A percentile compares a stretch with the other conserved stretches of the same genome.
Conservation (phyloP, 805 yeast species). For the Komagataella ulmi region DNA sequence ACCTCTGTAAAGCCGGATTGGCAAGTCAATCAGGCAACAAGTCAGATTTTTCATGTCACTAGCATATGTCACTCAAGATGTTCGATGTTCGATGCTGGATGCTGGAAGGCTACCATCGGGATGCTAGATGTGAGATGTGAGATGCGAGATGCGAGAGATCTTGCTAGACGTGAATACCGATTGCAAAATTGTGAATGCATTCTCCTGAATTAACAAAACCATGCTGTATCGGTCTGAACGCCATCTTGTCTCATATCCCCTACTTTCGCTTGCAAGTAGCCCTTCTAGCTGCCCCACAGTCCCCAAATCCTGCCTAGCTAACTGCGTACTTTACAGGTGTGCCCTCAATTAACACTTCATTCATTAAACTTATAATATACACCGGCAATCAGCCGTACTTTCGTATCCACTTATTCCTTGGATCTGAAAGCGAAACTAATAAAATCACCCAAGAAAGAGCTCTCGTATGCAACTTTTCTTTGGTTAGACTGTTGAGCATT, state of each 20-base stretch:
- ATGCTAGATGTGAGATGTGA: no score
- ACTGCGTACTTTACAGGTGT: neutral
- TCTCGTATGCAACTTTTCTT: conserved; percentile 14
- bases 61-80: neutral
- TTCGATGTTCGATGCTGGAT: neutral
- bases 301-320: neutral
- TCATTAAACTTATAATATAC: neutral
- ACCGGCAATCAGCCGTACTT: neutral
- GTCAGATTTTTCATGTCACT: neutral
- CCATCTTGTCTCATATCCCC: neutral
- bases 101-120: no score
- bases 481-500: conserved; percentile 8
- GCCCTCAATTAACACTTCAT: neutral
- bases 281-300: neutral
- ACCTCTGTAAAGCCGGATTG: no score
- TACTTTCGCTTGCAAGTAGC: neutral
- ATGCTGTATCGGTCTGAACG: neutral
- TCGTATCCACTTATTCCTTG: neutral
- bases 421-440: conserved; percentile 15
- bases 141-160: no score
- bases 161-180: no score
- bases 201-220: neutral
- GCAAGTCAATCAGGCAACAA: no score
- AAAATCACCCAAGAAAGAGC: conserved; percentile 16
- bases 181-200: neutral